Conservation (phyloP, 1,139 yeast genomes). For the Pichia sp. region DNA sequence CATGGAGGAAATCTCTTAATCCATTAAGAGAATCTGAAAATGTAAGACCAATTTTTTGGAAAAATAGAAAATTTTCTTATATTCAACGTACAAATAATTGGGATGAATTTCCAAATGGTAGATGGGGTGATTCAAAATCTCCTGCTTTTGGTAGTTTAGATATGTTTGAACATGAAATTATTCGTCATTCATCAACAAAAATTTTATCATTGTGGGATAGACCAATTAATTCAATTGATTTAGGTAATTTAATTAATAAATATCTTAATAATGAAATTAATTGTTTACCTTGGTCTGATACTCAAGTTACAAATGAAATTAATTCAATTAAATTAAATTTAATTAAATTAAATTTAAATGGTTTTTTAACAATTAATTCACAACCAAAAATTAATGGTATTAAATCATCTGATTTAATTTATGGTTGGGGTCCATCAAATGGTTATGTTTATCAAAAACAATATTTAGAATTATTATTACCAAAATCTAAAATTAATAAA, state of each 20-base stretch:
- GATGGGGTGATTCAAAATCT: slow-evolving; percentile 95
- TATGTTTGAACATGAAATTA: slow-evolving; percentile 68
- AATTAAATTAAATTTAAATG: slow-evolving; percentile 55
- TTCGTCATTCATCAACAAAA: slow-evolving; percentile 73
- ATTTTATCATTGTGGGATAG: slow-evolving; percentile 85
- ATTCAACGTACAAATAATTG: slow-evolving; percentile 87
- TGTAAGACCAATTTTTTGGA: slow-evolving; percentile 95
- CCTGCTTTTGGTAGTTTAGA: slow-evolving; percentile 94
- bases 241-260: slow-evolving; percentile 53
- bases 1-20: slow-evolving; percentile 88
- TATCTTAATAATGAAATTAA: slow-evolving; percentile 66
- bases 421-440: slow-evolving; percentile 95
- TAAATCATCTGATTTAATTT: slow-evolving; percentile 59
- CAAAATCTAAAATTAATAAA: slow-evolving; percentile 44
- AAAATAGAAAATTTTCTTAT: slow-evolving; percentile 85
- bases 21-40: slow-evolving; percentile 77
- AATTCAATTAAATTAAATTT: slow-evolving; percentile 55
- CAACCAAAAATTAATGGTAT: slow-evolving; percentile 91
- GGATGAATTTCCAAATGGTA: slow-evolving; percentile 98
- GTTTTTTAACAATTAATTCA: slow-evolving; percentile 80
- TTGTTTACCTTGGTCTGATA: slow-evolving; percentile 94
- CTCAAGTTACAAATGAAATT: slow-evolving; percentile 76
- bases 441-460: slow-evolving; percentile 94
- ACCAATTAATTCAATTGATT: slow-evolving; percentile 55
- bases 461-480: slow-evolving; percentile 77